Evolutionary conservation across 306 rosid species (phyloP).

Genomic region (Acmispon strigosus): DNA sequence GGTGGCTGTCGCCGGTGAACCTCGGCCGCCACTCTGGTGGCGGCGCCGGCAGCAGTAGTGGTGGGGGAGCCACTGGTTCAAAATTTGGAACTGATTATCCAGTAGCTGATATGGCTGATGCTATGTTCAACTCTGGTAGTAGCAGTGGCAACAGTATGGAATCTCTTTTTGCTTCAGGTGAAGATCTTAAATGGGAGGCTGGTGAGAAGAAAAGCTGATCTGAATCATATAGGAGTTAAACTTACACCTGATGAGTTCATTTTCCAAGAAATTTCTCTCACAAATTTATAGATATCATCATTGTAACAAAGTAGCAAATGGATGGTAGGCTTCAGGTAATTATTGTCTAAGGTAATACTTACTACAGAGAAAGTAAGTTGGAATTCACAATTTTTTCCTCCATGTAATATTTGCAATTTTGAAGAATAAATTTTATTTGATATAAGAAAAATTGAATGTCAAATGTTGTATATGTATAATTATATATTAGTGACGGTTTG

Average conservation of each 20-base stretch:
- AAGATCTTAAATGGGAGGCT: conserved; percentile 28
- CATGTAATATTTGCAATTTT: background rate
- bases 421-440: background rate
- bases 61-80: conserved; percentile 21
- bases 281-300: too few species aligned
- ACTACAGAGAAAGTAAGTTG: background rate
- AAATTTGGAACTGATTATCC: conserved; percentile 21
- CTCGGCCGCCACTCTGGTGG: background rate
- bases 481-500: too few species aligned
- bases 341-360: too few species aligned
- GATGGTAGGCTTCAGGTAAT: too few species aligned
- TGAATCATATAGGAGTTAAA: background rate
- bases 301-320: too few species aligned
- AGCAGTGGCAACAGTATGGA: conserved; percentile 54
- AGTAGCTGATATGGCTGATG: conserved; percentile 57
- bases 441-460: background rate
- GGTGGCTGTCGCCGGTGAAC: conserved; percentile 24
- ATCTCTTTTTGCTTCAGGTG: conserved; percentile 33
- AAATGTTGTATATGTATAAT: too few species aligned
- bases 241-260: background rate
- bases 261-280: background rate
- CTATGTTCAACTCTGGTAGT: conserved; percentile 61
- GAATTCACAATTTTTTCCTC: background rate
- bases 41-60: background rate
- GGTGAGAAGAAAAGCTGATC: conserved; percentile 33